Evolutionary conservation across 1,139 yeast genomes (phyloP), one percentile per base, ranked within the genome.

Genomic region (Yamadazyma atmosphaerica): DNA sequence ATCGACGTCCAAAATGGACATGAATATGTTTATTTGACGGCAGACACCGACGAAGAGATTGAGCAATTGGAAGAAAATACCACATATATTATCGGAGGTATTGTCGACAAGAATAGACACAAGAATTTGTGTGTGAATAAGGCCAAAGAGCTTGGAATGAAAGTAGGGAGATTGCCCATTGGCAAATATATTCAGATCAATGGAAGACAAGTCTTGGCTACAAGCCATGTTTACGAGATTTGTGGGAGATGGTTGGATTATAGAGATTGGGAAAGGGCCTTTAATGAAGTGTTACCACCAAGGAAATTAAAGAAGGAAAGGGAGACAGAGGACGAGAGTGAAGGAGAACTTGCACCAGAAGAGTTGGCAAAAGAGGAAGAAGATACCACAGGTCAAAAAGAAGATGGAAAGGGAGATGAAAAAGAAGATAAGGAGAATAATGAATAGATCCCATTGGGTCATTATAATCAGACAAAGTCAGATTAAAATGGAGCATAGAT

Each of bases 81-180:
- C 58, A 85, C 94, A 0, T 92, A 92, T 52, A 78, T 90, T 34
- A 81, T 92, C 38, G 98, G 98, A 8, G 98, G 98, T 0, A 90
- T 92, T 39, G 98, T 92, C 7, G 98, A 92, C 60, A 92, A 90
- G 61, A 95, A 95, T 47, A 76, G 98, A 50, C 86, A 92, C 67
- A 90, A 90, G 61, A 72, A 74, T 45, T 63, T 92, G 36, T 92
- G 98, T 61, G 73, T 79, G 40, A 75, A 85, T 48, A 92, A 90
- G 60, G 98, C 98, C 1, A 74, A 80, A 48, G 65, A 72, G 44
- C 66, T 86, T 50, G 89, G 89, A 0, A 71, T 92, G 16, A 61
- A 69, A 33, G 87, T 95, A 4, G 92, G 83, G 16, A 75, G 87
- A 52, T 72, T 92, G 41, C 98, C 98, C 3, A 88, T 92, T 44